Evolutionary conservation across 257 asterid species (phyloP), one percentile per base, ranked within the genome.

Genomic region (Ehretia macrophylla): DNA sequence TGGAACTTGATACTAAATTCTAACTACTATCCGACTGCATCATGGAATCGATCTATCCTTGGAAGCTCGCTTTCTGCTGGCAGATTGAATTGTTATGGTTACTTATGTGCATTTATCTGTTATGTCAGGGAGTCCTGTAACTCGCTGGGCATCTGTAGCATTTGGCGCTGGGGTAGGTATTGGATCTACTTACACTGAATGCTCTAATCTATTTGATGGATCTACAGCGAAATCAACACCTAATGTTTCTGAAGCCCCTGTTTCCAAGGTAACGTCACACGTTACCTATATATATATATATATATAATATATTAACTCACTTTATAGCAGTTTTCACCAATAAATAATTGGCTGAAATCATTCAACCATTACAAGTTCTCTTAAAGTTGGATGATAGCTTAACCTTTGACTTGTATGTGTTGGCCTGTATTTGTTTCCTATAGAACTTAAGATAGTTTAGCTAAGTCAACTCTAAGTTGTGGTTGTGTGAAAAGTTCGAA

Each of bases 111-210:
- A 48, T 13, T 14, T 48, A 13, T 16, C 18, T 48, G 18, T 48
- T 13, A 19, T 76, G 52, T 64, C 77, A 90, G 96, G 96, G 73
- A 90, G 95, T 64, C 96, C 98, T 22, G 89, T 66, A 20, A 83
- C 95, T 51, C 94, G 95, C 56, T 87, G 95, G 98, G 94, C 95
- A 39, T 75, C 96, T 20, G 88, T 88, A 48, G 85, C 91, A 63
- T 82, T 90, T 64, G 98, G 89, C 62, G 95, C 94, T 58, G 96
- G 96, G 55, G 49, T 81, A 55, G 98, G 96, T 51, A 72, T 90
- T 58, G 98, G 98, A 56, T 81, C 91, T 70, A 89, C 98, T 17
- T 90, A 83, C 79, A 64, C 86, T 14, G 96, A 90, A 16, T 85
- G 95, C 76, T 81, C 89, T 51, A 74, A 67, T 40, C 85, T 70